Base-by-base conservation (phyloP, 768 basidiomycete species). In the Cystobasidium ongulense region DNA sequence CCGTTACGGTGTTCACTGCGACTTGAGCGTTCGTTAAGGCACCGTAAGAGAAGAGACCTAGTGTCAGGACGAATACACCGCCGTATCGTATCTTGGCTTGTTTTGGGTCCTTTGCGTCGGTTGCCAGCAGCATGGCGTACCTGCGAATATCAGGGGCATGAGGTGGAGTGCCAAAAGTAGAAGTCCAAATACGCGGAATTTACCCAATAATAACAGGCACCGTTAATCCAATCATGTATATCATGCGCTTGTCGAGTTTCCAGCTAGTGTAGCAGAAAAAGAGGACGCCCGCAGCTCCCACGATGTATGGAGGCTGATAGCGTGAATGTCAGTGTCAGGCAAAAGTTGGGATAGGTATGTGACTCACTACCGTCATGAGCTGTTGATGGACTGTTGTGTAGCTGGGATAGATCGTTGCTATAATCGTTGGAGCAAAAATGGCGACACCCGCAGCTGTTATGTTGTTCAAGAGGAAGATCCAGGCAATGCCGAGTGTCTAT, bases 391-490 rank as follows among this genome's bases (percentile, higher is more conserved):
- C 29, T 7, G 23, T 23, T 8, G 62, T 11, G 23, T 21, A 33
- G n/a, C 18, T 62, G 15, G 80, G 80, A 57, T 77, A 80, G 46
- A 80, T 75, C 1, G 75, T 77, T 0, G 21, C 17, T 65, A 79
- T 75, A 66, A 80, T 78, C 27, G 80, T 77, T 0, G 78, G 78
- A 7, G 71, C 33, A 53, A 62, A 65, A 41, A 74, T 27, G 41
- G 57, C 41, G 13, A 46, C 21, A 36, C 70, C 76, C 18, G 41
- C 61, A 7, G 75, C 70, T 1, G 43, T 75, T 17, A 79, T 78
- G 73, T 79, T 79, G 76, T 77, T 74, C 43, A 79, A 73, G 29
- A 79, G 39, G 77, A 79, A 79, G 63, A 78, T 77, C 3, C 77
- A 61, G 1, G 75, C 64, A 21, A 64, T 57, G 17, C 74, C 63